A percentile compares a stretch with the other conserved stretches of the same genome.
phyloP scores from a whole-genome alignment of 768 basidiomycete species.

The Calvatia gigantea region DNA sequence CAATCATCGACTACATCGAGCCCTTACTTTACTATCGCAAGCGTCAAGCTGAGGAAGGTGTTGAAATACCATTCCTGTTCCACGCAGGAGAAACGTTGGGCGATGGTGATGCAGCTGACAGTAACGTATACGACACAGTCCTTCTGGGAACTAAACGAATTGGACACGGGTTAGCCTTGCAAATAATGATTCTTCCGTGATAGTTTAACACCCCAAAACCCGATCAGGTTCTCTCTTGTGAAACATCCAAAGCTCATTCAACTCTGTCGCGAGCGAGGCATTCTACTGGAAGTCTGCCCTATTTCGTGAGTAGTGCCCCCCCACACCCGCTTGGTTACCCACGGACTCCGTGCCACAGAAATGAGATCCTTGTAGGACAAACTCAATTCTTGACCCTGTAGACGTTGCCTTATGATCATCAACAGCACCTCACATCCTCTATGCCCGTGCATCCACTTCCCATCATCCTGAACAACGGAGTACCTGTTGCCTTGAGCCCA shows the following conservation, averaged over 20 bases:
- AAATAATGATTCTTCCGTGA: background rate
- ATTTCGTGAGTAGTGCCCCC: constrained; percentile 61
- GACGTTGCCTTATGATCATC: no score
- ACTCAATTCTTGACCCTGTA: background rate
- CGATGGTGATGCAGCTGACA: constrained; percentile 68
- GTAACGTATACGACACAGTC: constrained; percentile 77
- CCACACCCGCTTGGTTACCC: constrained; percentile 6
- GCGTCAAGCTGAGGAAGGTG: constrained; percentile 49
- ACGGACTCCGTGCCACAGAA: no score
- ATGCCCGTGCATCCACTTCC: constrained; percentile 81
- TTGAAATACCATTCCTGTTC: constrained; percentile 74
- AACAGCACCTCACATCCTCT: constrained; percentile 70
- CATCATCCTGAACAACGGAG: constrained; percentile 63
- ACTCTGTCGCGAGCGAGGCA: constrained; percentile 56
- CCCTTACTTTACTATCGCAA: constrained; percentile 56
- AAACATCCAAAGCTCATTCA: constrained; percentile 75
- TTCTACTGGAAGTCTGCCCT: constrained; percentile 74
- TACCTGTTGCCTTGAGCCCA: constrained; percentile 67
- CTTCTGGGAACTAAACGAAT: constrained; percentile 78
- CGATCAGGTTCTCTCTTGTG: constrained; percentile 64
- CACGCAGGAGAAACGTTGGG: constrained; percentile 83
- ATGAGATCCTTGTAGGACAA: constrained; percentile 60
- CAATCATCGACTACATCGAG: constrained; percentile 60
- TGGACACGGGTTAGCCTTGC: constrained; percentile 63
- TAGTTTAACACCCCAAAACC: background rate